phyloP scores from a whole-genome alignment of 176 grass and related monocot genomes.

The Alopecurus myosuroides region DNA sequence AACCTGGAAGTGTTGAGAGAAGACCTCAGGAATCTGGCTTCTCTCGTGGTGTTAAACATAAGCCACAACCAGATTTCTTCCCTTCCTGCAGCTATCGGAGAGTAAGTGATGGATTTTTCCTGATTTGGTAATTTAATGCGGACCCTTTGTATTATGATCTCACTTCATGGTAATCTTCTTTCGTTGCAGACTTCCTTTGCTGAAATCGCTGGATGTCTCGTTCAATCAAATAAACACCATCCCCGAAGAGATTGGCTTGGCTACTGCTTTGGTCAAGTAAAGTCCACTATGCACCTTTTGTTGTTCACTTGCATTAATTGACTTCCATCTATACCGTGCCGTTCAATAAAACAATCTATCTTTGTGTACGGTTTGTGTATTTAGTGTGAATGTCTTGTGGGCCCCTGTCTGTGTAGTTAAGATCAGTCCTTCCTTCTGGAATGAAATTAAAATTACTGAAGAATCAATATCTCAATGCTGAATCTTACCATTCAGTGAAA shows the following conservation, averaged over 20 bases:
- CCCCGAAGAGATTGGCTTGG: slow-evolving; percentile 72
- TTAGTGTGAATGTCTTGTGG: neutral
- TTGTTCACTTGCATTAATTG: slow-evolving; percentile 16
- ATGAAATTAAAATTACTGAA: neutral
- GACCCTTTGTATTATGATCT: neutral
- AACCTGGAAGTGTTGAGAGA: slow-evolving; percentile 74
- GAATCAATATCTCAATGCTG: neutral
- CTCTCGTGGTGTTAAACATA: slow-evolving; percentile 71
- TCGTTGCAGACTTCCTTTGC: slow-evolving; percentile 56
- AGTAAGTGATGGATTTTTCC: slow-evolving; percentile 38
- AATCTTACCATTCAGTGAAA: neutral
- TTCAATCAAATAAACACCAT: slow-evolving; percentile 68
- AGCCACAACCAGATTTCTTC: slow-evolving; percentile 77
- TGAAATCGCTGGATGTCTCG: slow-evolving; percentile 74
- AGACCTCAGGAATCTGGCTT: slow-evolving; percentile 73
- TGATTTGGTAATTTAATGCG: neutral
- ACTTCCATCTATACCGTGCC: neutral
- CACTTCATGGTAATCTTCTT: slow-evolving; percentile 10
- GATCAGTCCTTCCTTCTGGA: neutral
- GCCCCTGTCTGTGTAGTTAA: neutral
- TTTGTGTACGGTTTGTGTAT: neutral
- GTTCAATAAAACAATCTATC: neutral
- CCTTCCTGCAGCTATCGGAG: slow-evolving; percentile 75
- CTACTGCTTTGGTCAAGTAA: slow-evolving; percentile 83
- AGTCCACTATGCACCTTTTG: slow-evolving; percentile 18